A percentile compares a stretch with the other conserved stretches of the same genome.
Evolutionary conservation across 306 rosid genomes (phyloP).

Genomic region (Vigna mungo): DNA sequence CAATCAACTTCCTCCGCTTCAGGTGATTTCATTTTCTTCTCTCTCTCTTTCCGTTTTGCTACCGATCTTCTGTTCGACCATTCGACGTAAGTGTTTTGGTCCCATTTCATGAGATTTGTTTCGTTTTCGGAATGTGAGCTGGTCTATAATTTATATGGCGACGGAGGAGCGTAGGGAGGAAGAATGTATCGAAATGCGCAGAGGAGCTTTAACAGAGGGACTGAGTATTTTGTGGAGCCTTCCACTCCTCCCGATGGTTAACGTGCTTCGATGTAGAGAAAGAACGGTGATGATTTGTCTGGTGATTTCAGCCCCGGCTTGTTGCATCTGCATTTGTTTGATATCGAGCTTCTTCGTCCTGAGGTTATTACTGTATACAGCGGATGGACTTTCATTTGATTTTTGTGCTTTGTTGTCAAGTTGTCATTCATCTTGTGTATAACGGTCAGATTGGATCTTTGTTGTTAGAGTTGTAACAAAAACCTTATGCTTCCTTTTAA

Average conservation of each 20-base stretch:
- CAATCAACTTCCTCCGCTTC: conserved; percentile 74
- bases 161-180: conserved; percentile 79
- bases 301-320: conserved; percentile 94
- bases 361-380: conserved; percentile 56
- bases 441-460: conserved; percentile 18
- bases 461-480: too few relatives aligned
- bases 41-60: not conserved
- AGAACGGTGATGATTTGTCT: conserved; percentile 72
- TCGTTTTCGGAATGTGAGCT: conserved; percentile 56
- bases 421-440: not conserved
- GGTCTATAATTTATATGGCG: conserved; percentile 77
- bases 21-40: conserved; percentile 50
- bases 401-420: conserved; percentile 8
- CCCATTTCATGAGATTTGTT: conserved; percentile 31
- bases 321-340: conserved; percentile 92
- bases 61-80: not conserved
- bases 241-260: conserved; percentile 75
- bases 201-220: conserved; percentile 66
- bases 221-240: conserved; percentile 80
- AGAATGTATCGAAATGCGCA: conserved; percentile 78
- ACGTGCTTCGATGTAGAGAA: conserved; percentile 56
- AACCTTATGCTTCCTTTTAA: too few relatives aligned
- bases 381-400: not conserved
- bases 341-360: conserved; percentile 83
- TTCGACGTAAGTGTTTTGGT: conserved; percentile 31